Evolutionary conservation across 2,329 filamentous ascomycete species (phyloP).

Genomic region (Albifimbria verrucaria): DNA sequence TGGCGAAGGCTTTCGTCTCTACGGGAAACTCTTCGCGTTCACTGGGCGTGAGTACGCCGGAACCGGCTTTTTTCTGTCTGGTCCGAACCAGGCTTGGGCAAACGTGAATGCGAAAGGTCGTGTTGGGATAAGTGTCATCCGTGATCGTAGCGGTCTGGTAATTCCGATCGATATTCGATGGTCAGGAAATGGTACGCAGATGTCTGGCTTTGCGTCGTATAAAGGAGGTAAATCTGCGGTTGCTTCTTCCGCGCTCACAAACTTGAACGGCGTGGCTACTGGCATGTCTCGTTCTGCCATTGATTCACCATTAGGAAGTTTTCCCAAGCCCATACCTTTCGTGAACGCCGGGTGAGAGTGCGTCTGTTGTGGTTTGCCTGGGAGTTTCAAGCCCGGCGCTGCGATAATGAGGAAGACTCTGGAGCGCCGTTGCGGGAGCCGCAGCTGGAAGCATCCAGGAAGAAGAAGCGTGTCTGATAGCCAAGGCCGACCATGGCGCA

Average conservation of each 20-base stretch:
- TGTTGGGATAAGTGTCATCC: slow-evolving; percentile 58
- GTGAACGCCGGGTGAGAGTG: slow-evolving; percentile 54
- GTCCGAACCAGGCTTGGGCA: slow-evolving; percentile 39
- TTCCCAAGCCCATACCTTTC: slow-evolving; percentile 45
- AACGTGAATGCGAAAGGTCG: slow-evolving; percentile 55
- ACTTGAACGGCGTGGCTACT: slow-evolving; percentile 55
- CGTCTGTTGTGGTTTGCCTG: slow-evolving; percentile 54
- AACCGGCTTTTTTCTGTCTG: slow-evolving; percentile 16
- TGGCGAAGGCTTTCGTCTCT: slow-evolving; percentile 26
- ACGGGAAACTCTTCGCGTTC: slow-evolving; percentile 39
- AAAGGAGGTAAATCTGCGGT: slow-evolving; percentile 61
- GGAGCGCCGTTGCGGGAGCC: slow-evolving; percentile 64
- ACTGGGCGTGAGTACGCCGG: slow-evolving; percentile 31
- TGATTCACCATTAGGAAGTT: slow-evolving; percentile 53
- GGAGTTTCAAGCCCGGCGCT: slow-evolving; percentile 59
- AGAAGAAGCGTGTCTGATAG: slow-evolving; percentile 68
- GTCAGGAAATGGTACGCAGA: slow-evolving; percentile 65
- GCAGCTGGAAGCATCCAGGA: slow-evolving; percentile 66
- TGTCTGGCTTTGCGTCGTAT: slow-evolving; percentile 56
- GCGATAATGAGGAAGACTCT: slow-evolving; percentile 71
- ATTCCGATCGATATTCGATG: slow-evolving; percentile 53
- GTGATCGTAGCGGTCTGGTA: slow-evolving; percentile 33
- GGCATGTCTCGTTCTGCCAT: slow-evolving; percentile 50
- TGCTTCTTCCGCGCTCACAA: slow-evolving; percentile 49
- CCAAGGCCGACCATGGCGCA: slow-evolving; percentile 72